Evolutionary conservation across 2,329 filamentous ascomycete species (phyloP), one percentile per base, ranked within the genome.

Genomic region (Didymella pinodella): DNA sequence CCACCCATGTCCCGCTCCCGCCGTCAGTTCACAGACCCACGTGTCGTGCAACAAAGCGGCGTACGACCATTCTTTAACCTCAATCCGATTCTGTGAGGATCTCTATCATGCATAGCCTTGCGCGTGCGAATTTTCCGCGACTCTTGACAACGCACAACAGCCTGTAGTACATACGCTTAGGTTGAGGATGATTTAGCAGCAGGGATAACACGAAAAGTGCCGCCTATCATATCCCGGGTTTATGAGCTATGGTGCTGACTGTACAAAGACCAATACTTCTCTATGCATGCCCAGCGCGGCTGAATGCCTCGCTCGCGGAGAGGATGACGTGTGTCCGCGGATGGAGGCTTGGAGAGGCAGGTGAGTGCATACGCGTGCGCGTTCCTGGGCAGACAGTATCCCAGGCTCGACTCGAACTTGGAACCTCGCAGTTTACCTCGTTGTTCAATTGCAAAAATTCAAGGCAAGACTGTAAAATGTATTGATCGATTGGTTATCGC

Each of bases 1-100:
- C 11, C 14, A 51, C 48, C 54, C 54, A 22, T 51, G 41, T 51
- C 32, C 54, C 54, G 43, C 43, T 47, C 32, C 54, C 41, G 41
- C 48, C 18, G 18, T 25, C 48, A 12, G 25, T 45, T n/a, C 32
- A 43, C 31, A 51, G 26, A 40, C 41, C 40, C 36, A 51, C 48
- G 18, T 22, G 12, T 7, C 18, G 28, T 47, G 48, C 28, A 11
- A 40, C 16, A 11, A 51, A 22, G 34, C 34, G 48, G 20, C 48
- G 11, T 29, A 2, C 32, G 11, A 4, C n/a, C 10, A 11, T 20
- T 18, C 5, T 1, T 45, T 7, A 7, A 20, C 41, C 16, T 34
- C 38, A 34, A 34, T 25, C 8, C 2, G 1, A 12, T 4, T 4
- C 8, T 20, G 2, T 12, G 7, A 14, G 31, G 28, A 14, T 10